A percentile compares a stretch with the other conserved stretches of the same genome.
Conservation (phyloP, 129 eudicot genomes). For the Arctium lappa region DNA sequence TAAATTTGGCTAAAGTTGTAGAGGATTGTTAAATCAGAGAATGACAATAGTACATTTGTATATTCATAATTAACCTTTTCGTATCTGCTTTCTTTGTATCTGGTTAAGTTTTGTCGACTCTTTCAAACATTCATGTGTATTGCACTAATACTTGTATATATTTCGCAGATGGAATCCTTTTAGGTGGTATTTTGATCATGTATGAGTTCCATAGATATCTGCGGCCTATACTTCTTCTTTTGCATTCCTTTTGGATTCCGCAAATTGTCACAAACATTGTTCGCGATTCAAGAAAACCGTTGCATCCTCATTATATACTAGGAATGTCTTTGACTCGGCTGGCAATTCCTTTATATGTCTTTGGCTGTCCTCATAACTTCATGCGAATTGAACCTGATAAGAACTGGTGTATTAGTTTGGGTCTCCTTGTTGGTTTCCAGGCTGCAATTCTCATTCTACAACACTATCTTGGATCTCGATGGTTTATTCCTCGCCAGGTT, state of each 20-base stretch:
- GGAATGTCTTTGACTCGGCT: constrained; percentile 88
- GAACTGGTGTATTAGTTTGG: constrained; percentile 67
- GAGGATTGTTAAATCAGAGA: neutral
- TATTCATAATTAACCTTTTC: neutral
- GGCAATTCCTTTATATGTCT: constrained; percentile 80
- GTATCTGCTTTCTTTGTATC: neutral
- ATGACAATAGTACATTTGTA: neutral
- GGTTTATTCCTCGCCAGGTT: constrained; percentile 97
- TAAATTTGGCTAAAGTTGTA: neutral
- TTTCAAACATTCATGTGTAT: neutral
- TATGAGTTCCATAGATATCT: constrained; percentile 87
- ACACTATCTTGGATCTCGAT: constrained; percentile 95
- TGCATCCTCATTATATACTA: constrained; percentile 95
- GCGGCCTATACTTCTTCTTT: constrained; percentile 68
- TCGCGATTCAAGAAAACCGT: constrained; percentile 92
- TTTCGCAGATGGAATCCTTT: constrained; percentile 89
- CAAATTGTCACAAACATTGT: constrained; percentile 74
- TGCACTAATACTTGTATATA: neutral
- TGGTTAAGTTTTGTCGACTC: neutral
- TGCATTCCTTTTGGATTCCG: constrained; percentile 95
- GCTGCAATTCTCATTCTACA: constrained; percentile 75
- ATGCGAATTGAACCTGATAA: constrained; percentile 88
- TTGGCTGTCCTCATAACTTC: constrained; percentile 96
- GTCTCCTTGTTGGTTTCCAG: constrained; percentile 70
- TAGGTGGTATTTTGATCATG: constrained; percentile 94